These are phyloP conservation scores for Taphrina confusa DNA, from an alignment of 1,139 yeast genomes.

Conservation along the genomic window DNA sequence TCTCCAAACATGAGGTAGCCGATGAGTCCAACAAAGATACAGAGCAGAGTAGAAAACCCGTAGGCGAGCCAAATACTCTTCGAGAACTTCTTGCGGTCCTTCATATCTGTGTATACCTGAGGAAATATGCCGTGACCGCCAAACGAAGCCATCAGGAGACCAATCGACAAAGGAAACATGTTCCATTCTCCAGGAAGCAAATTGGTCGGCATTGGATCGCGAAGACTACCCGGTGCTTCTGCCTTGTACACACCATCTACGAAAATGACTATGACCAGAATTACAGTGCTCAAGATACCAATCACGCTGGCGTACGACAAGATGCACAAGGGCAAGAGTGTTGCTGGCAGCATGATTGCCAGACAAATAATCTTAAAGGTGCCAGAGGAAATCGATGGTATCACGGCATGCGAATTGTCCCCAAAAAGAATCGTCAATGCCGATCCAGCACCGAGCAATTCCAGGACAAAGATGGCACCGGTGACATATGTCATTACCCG, in stretches of 20 bases:
- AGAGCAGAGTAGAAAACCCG: slow-evolving; percentile 67
- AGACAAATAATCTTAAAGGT: slow-evolving; percentile 62
- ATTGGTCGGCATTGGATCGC: slow-evolving; percentile 56
- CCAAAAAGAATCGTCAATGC: slow-evolving; percentile 76
- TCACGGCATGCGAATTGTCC: slow-evolving; percentile 72
- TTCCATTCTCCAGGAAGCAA: slow-evolving; percentile 55
- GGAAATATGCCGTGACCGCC: slow-evolving; percentile 91
- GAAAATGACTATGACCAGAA: slow-evolving; percentile 60
- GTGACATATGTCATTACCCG: slow-evolving; percentile 61
- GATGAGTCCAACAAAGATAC: slow-evolving; percentile 70
- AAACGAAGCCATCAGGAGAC: slow-evolving; percentile 85
- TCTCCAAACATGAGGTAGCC: slow-evolving; percentile 90
- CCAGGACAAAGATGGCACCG: slow-evolving; percentile 71
- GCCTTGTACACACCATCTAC: slow-evolving; percentile 63
- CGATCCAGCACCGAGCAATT: slow-evolving; percentile 70
- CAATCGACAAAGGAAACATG: slow-evolving; percentile 62
- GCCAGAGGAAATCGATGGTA: slow-evolving; percentile 55
- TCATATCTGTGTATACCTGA: slow-evolving; percentile 76
- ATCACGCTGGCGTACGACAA: slow-evolving; percentile 70
- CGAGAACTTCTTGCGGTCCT: slow-evolving; percentile 62
- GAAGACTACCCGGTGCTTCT: slow-evolving; percentile 65
- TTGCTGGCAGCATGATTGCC: slow-evolving; percentile 61
- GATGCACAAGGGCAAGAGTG: slow-evolving; percentile 69
- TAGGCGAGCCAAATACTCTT: slow-evolving; percentile 59
- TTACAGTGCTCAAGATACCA: slow-evolving; percentile 71